Conservation (phyloP, 345 rosid species). For the Eucalyptus camaldulensis region DNA sequence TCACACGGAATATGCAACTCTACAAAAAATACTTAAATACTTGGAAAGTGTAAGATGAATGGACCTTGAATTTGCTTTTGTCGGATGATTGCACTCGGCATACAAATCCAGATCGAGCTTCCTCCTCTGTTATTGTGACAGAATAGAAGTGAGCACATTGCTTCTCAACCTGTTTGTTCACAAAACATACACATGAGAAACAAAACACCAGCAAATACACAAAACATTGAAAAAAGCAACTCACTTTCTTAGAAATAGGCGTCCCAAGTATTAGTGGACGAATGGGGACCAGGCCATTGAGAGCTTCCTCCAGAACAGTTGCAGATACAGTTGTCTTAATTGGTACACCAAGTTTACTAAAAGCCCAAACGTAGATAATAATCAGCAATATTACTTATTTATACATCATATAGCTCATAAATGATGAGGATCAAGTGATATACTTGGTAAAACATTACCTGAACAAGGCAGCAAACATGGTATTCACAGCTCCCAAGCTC, state of each 20-base stretch:
- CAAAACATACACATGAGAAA: neutral
- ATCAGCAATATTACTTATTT: neutral
- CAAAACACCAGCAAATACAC: neutral
- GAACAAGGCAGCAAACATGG: conserved; percentile 90
- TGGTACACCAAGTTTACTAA: conserved; percentile 97
- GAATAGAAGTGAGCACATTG: conserved; percentile 98
- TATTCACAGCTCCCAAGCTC: conserved; percentile 91
- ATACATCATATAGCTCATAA: neutral
- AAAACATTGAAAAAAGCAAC: neutral
- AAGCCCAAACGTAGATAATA: neutral
- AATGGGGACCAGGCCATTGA: conserved; percentile 61
- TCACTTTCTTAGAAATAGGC: conserved; percentile 65
- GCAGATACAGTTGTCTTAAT: conserved; percentile 98
- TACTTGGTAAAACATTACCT: conserved; percentile 27
- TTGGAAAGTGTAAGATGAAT: neutral
- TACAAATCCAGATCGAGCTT: conserved; percentile 78
- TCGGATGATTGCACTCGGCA: conserved; percentile 89
- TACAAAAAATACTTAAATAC: neutral
- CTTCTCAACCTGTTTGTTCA: conserved; percentile 77
- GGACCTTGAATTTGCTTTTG: conserved; percentile 98
- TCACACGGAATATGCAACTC: neutral
- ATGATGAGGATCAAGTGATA: neutral
- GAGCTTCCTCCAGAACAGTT: conserved; percentile 91
- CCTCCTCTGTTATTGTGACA: conserved; percentile 79
- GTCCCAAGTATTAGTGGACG: conserved; percentile 59